Conservation (phyloP, 345 rosid species). For the Pistacia vera region DNA sequence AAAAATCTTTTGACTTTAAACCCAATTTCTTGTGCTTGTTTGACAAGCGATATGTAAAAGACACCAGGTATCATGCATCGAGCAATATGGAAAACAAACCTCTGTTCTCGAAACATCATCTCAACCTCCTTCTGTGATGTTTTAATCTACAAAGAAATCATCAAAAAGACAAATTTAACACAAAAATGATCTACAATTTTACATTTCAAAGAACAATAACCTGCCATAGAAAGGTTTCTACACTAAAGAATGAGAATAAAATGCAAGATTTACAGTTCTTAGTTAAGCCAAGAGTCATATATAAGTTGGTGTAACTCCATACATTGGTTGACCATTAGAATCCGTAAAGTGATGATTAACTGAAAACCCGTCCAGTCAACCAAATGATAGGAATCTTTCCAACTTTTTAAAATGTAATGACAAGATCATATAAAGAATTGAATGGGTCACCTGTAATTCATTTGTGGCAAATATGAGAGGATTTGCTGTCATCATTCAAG, state of each 20-base stretch:
- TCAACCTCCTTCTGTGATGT: constrained; percentile 75
- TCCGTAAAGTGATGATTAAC: too few relatives aligned
- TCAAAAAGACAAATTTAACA: constrained; percentile 7
- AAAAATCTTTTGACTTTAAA: too few relatives aligned
- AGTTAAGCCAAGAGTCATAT: background rate
- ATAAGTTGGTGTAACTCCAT: background rate
- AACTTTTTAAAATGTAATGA: too few relatives aligned
- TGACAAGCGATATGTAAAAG: background rate
- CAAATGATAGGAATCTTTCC: too few relatives aligned
- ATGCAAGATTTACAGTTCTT: constrained; percentile 1
- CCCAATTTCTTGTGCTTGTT: background rate
- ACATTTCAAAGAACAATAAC: constrained; percentile 1
- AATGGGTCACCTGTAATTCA: background rate
- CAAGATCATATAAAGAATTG: background rate
- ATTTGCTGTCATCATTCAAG: background rate
- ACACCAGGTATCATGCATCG: background rate
- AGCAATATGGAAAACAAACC: constrained; percentile 37
- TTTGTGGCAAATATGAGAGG: background rate
- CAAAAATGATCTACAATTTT: background rate
- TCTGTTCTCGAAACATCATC: constrained; percentile 73
- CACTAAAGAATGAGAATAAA: background rate
- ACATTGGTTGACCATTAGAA: background rate
- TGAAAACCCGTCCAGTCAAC: too few relatives aligned
- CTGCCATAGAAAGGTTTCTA: background rate
- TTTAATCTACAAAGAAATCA: constrained; percentile 57